phyloP scores from a whole-genome alignment of 352 stramenopile genomes.

The Phytophthora cactorum region DNA sequence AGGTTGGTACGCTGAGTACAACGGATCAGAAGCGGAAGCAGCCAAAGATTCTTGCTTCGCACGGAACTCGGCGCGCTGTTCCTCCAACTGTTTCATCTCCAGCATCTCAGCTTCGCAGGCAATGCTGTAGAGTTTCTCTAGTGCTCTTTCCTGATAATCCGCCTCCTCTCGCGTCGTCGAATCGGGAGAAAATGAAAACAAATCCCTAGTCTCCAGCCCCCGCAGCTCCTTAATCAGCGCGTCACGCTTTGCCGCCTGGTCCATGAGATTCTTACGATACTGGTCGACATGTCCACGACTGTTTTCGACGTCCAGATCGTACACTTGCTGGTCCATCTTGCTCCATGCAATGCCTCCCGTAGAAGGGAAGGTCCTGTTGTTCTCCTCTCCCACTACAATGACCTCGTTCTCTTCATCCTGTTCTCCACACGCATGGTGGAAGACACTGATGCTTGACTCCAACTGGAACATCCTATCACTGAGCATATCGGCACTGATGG shows the following conservation, averaged over 20 bases:
- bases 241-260: conserved; percentile 70
- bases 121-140: conserved; percentile 65
- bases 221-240: conserved; percentile 61
- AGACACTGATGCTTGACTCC: conserved; percentile 77
- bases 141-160: conserved; percentile 47
- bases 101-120: conserved; percentile 59
- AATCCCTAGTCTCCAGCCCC: conserved; percentile 43
- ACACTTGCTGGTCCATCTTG: conserved; percentile 80
- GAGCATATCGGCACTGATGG: conserved; percentile 83
- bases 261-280: conserved; percentile 75
- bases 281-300: conserved; percentile 80
- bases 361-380: conserved; percentile 35
- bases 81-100: conserved; percentile 58
- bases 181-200: conserved; percentile 53
- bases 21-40: conserved; percentile 35
- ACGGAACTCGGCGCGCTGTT: conserved; percentile 52
- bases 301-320: conserved; percentile 76
- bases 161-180: conserved; percentile 40
- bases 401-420: conserved; percentile 33
- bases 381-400: conserved; percentile 15
- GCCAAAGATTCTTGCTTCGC: conserved; percentile 33
- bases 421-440: conserved; percentile 69
- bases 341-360: conserved; percentile 68
- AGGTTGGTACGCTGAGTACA: conserved; percentile 35
- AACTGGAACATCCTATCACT: conserved; percentile 92